Evolutionary conservation across 1,284 basidiomycete genomes (phyloP), one percentile per base, ranked within the genome.

Genomic region (Rhodotorula sp.): DNA sequence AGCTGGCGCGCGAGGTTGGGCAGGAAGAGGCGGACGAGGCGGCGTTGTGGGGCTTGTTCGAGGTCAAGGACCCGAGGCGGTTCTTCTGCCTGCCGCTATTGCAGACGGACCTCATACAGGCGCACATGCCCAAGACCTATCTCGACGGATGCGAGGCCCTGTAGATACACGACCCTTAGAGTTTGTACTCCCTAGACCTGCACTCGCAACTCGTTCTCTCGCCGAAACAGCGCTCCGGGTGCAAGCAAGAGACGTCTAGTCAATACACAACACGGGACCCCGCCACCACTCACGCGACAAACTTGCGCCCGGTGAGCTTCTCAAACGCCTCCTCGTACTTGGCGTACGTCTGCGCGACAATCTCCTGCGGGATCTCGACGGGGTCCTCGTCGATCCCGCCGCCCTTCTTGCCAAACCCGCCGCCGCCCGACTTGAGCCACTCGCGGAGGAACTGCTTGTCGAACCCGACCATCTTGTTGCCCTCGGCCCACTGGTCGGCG

Each of bases 371-470:
- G 74, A 97, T 90, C 7, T 76, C 71, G 41, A 78, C 76, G 1
- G 71, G 87, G 67, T 87, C 87, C 59, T 86, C 85, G 12, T 90
- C 91, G 65, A 85, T 87, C 79, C 93, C 92, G 46, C 92, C 84
- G 0, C 90, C 91, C 80, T 91, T 92, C 73, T 85, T 85, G 81
- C 74, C 77, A 23, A 91, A 92, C 42, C 78, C 78, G 0, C 91
- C 92, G 8, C 85, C 83, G 42, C 83, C 81, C 41, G 88, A 87
- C 54, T 78, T 79, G 16, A 97, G 84, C 91, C 93, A 94, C 81
- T 98, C 94, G 50, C 97, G 85, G 58, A 99, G 84, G 80, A 91
- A 97, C 83, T 99, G 96, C 84, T 99, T 99, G 82, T 99, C 97
- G 79, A 97, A 99, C 79, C 92, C 93, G 27, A 89, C 87, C 82